Base-by-base conservation (phyloP, 192 early-diverging fungal species). In the Chytriomyces sp. region DNA sequence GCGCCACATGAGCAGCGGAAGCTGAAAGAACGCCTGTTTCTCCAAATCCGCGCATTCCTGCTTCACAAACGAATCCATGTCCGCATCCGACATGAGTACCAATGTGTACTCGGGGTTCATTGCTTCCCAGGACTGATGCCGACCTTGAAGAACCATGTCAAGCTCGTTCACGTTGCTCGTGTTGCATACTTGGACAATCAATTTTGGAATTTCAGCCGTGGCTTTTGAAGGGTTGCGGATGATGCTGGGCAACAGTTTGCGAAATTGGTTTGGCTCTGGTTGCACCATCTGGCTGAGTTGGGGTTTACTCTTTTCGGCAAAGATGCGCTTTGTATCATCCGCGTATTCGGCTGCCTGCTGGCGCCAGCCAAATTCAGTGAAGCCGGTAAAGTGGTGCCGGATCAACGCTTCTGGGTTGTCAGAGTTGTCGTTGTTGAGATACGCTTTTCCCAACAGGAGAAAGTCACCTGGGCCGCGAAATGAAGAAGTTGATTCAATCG, bases 341-440 rank as follows among this genome's bases (percentile, higher is more conserved):
- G 64, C 73, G 10, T 60, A 63, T 11, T 26, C 50, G 49, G 26
- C n/a, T 48, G 28, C 50, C n/a, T 28, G 26, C 6, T 65, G 44
- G 23, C 73, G 73, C 73, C 73, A 75, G 7, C 73, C 73, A 66
- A 66, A 75, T n/a, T 44, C 7, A 8, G 63, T 64, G 24, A 75
- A 75, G 23, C 73, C 73, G n/a, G 73, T 75, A 43, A 75, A 75
- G 45, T 75, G 73, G 45, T 75, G 73, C 1, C 46, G 20, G 10
- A 75, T 75, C 10, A 75, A 53, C 18, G 73, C 61, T 44, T 66
- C 47, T 4, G 73, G 73, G 73, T 75, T 75, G 73, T 75, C 23
- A 26, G 18, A 7, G 10, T 65, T 64, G 63, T 75, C 73, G 24
- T 60, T 62, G 61, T 75, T 75, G 28, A 75, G 45, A 49, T 62